Evolutionary conservation across 73 alveolate genomes (phyloP), one percentile per base, ranked within the genome.

Genomic region (Paramecium caudatum): DNA sequence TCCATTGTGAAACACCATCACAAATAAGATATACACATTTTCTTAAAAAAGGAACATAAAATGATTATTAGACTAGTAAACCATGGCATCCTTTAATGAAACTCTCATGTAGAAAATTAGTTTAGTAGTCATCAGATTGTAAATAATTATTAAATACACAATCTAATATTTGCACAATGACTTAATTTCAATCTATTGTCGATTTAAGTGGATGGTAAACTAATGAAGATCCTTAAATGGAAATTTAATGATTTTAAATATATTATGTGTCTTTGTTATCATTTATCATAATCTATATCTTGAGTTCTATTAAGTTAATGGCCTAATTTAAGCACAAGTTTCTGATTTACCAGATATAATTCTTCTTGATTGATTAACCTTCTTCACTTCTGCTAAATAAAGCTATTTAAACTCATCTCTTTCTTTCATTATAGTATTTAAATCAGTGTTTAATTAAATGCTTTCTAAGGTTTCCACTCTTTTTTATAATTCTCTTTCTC

Each of bases 351-450:
- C 45, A 55, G 80, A 55, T 0, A 55, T 55, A 2, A 55, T 55
- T 55, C 80, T 55, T 55, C 30, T 55, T 19, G 80, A 55, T 55
- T 55, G 61, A 34, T 50, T 83, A 12, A 55, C 50, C 21, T 83
- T 83, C 61, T 55, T 83, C 6, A 48, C 43, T 50, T 83, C 49
- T 39, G 49, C 21, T 36, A 55, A 61, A 27, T 83, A 83, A 7
- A 55, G 86, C 61, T 83, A 50, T 55, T 83, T 83, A 32, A 30
- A 83, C 46, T 83, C 86, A 32, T 83, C 92, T 48, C 68, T 61
- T 37, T 83, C 92, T 36, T 83, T 83, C 3, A 83, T 10, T 0
- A 83, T 17, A 4, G 92, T 70, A 5, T 47, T 55, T 37, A 83
- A 9, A 50, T 83, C 92, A 37, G 36, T 55, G 36, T 61, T 55